Evolutionary conservation across 306 rosid species (phyloP).

Genomic region (Quercus bicolor): DNA sequence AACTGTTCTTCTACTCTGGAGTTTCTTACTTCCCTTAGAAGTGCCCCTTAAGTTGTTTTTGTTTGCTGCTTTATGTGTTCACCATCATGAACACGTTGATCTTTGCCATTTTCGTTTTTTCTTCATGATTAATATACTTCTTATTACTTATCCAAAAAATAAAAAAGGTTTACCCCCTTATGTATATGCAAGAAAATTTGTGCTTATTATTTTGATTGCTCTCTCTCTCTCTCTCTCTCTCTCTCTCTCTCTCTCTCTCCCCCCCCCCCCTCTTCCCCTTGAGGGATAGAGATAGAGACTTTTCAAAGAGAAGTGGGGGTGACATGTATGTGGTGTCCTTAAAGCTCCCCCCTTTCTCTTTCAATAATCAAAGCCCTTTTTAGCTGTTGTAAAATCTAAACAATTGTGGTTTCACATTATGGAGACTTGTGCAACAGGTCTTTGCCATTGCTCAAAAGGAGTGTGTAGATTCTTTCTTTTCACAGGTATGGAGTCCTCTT

Average conservation of each 20-base stretch:
- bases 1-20: too few species aligned
- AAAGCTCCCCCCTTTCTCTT: neutral
- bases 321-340: neutral
- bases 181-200: neutral
- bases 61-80: too few species aligned
- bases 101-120: too few species aligned
- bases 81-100: too few species aligned
- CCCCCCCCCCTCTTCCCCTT: too few species aligned
- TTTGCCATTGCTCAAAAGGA: slow-evolving; percentile 90
- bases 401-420: slow-evolving; percentile 11
- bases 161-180: neutral
- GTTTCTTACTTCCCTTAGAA: too few species aligned
- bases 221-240: too few species aligned
- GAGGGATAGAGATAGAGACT: neutral
- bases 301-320: neutral
- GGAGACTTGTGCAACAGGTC: slow-evolving; percentile 50
- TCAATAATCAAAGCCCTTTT: neutral
- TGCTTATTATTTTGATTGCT: neutral
- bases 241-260: too few species aligned
- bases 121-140: too few species aligned
- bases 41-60: too few species aligned
- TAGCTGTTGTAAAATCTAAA: neutral
- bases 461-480: slow-evolving; percentile 81
- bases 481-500: slow-evolving; percentile 61
- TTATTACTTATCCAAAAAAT: too few species aligned